A percentile compares a stretch with the other conserved stretches of the same genome.
phyloP scores from a whole-genome alignment of 257 asterid species.

The Przewalskia tangutica region DNA sequence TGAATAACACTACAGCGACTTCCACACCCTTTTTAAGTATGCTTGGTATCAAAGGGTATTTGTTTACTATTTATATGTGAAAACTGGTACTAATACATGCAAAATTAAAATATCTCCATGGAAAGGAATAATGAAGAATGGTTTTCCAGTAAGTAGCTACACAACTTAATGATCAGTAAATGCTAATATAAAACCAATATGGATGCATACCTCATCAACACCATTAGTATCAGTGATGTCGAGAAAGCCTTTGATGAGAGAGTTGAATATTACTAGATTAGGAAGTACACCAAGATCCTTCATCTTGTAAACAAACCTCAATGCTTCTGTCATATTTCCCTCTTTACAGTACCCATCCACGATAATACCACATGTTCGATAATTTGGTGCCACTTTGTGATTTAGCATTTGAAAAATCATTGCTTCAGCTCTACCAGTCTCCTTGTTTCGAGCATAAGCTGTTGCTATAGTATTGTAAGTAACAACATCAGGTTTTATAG shows the following conservation, averaged over 20 bases:
- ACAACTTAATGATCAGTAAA: background rate
- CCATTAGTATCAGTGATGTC: constrained; percentile 48
- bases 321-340: constrained; percentile 69
- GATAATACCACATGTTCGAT: constrained; percentile 76
- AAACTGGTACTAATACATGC: background rate
- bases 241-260: constrained; percentile 74
- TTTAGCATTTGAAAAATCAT: constrained; percentile 58
- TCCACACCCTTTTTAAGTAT: background rate
- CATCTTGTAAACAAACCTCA: constrained; percentile 68
- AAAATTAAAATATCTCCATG: background rate
- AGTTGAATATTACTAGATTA: constrained; percentile 69
- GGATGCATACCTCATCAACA: constrained; percentile 66
- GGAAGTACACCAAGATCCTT: constrained; percentile 66
- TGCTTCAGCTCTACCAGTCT: constrained; percentile 61
- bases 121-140: background rate
- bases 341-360: constrained; percentile 79
- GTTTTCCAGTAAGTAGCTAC: background rate
- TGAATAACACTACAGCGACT: background rate
- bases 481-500: constrained; percentile 73
- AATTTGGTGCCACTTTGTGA: constrained; percentile 53
- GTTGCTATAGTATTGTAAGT: constrained; percentile 75
- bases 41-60: background rate
- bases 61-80: background rate
- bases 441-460: constrained; percentile 65
- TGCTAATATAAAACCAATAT: background rate